These are phyloP conservation scores for Ensete glaucum DNA, from an alignment of 176 grass and related monocot genomes.

Conservation along the genomic window DNA sequence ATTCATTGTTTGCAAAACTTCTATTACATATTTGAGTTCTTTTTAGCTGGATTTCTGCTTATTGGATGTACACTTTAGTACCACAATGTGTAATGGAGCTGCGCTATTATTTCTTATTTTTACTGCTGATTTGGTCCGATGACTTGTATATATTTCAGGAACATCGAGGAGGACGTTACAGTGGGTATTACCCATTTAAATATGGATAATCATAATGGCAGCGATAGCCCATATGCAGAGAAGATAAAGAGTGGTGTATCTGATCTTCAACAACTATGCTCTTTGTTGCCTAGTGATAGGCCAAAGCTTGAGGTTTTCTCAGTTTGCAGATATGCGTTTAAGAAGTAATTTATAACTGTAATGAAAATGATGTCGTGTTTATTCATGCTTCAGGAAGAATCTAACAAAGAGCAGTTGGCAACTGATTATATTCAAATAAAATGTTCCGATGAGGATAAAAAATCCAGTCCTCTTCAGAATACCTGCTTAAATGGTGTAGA, in stretches of 20 bases:
- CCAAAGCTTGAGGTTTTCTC: neutral
- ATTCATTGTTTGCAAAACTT: neutral
- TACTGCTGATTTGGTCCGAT: neutral
- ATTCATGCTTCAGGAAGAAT: slow-evolving; percentile 46
- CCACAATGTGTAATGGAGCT: neutral
- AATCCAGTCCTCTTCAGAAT: slow-evolving; percentile 28
- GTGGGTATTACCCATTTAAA: slow-evolving; percentile 32
- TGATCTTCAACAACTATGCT: slow-evolving; percentile 43
- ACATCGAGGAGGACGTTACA: slow-evolving; percentile 45
- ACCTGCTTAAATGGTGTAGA: slow-evolving; percentile 40
- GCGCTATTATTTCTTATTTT: neutral
- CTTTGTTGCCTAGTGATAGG: neutral
- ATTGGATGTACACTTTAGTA: neutral
- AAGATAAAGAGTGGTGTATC: slow-evolving; percentile 35
- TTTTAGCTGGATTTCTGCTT: neutral
- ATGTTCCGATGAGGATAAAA: slow-evolving; percentile 11
- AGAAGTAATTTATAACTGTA: neutral
- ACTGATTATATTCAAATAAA: slow-evolving; percentile 35
- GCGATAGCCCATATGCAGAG: slow-evolving; percentile 35
- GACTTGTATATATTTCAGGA: slow-evolving; percentile 31
- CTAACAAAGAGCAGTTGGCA: slow-evolving; percentile 35
- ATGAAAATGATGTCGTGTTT: neutral
- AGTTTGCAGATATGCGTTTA: neutral
- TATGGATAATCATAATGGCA: slow-evolving; percentile 31
- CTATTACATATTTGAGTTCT: neutral